Percentiles rank a stretch among this genome's conserved stretches.
These are phyloP conservation scores for Blakeslea trispora DNA, from an alignment of 371 early-diverging fungal species.

Conservation along the genomic window DNA sequence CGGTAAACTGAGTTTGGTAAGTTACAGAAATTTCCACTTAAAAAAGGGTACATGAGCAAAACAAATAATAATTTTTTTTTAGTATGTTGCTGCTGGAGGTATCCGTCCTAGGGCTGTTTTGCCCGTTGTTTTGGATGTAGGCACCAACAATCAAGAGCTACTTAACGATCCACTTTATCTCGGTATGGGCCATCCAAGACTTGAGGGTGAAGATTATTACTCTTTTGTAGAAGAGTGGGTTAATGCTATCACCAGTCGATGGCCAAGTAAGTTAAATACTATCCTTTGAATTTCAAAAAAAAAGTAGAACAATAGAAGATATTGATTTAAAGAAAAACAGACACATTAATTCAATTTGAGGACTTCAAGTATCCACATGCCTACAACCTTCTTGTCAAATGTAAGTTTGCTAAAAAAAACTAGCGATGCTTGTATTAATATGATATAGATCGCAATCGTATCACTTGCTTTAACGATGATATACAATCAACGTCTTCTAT, in stretches of 20 bases:
- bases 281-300: neutral
- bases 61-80: constrained; percentile 2
- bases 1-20: constrained; percentile 65
- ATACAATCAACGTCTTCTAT: constrained; percentile 71
- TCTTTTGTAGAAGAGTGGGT: constrained; percentile 71
- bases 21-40: neutral
- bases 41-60: constrained; percentile 3
- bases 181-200: constrained; percentile 64
- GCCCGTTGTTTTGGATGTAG: constrained; percentile 69
- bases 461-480: constrained; percentile 72
- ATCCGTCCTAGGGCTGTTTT: constrained; percentile 63
- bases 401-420: constrained; percentile 23
- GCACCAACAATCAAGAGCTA: constrained; percentile 63
- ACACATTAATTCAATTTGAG: constrained; percentile 57
- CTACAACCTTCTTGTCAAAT: constrained; percentile 62
- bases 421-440: neutral
- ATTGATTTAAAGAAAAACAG: constrained; percentile 12
- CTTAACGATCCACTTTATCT: constrained; percentile 66
- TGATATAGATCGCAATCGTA: constrained; percentile 49
- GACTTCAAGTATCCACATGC: constrained; percentile 62
- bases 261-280: constrained; percentile 55
- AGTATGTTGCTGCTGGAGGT: constrained; percentile 68
- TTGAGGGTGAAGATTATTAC: constrained; percentile 63
- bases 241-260: constrained; percentile 59
- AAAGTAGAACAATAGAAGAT: too few species aligned